phyloP scores from a whole-genome alignment of 192 early-diverging fungal genomes.

The Entomortierella parvispora region DNA sequence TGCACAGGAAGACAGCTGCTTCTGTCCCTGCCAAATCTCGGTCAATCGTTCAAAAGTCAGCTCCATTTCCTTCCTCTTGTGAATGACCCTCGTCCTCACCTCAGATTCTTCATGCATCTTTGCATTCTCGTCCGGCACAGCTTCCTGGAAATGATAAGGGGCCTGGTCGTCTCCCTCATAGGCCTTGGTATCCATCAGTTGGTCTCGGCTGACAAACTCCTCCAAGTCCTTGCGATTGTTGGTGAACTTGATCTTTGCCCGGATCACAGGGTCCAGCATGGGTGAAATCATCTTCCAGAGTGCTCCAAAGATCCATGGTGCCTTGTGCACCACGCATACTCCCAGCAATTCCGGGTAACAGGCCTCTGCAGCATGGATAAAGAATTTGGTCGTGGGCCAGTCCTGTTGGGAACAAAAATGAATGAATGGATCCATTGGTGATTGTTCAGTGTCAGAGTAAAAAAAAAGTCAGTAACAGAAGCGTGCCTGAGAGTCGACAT shows the following conservation, averaged over 20 bases:
- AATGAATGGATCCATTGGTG: neutral
- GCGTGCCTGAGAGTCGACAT: neutral
- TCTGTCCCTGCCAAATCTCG: constrained; percentile 50
- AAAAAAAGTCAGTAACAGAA: neutral
- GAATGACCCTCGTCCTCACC: constrained; percentile 24
- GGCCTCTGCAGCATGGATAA: constrained; percentile 78
- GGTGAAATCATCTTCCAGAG: constrained; percentile 85
- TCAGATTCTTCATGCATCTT: constrained; percentile 22
- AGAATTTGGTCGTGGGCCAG: constrained; percentile 77
- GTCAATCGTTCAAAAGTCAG: constrained; percentile 45
- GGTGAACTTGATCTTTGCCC: constrained; percentile 81
- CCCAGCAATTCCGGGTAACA: constrained; percentile 91
- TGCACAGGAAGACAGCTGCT: constrained; percentile 34
- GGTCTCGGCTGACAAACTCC: constrained; percentile 63
- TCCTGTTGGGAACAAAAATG: constrained; percentile 52
- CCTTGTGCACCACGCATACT: constrained; percentile 79
- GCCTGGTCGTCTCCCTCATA: constrained; percentile 29
- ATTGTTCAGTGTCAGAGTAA: neutral
- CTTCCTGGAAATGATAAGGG: constrained; percentile 22
- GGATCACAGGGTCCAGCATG: constrained; percentile 90
- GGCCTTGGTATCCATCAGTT: constrained; percentile 28
- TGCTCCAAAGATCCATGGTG: constrained; percentile 84
- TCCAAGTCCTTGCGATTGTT: constrained; percentile 65
- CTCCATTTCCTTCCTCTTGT: constrained; percentile 36
- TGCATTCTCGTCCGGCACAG: constrained; percentile 15